Conservation (phyloP, 2,329 filamentous ascomycete species). For the Penicillium sp. region DNA sequence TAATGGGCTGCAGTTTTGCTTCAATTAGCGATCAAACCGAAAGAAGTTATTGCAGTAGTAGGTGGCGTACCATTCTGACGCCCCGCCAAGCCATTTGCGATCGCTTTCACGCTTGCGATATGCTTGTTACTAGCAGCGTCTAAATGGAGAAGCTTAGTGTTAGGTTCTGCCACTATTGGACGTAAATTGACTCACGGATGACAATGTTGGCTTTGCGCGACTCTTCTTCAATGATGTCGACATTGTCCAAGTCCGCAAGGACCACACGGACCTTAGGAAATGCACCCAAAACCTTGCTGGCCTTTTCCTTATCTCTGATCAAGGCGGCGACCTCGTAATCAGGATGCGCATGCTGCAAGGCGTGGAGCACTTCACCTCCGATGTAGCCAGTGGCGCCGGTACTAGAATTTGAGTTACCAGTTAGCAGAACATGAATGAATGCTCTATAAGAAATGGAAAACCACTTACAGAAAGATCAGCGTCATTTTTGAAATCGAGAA, state of each 20-base stretch:
- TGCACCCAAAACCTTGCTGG: conserved; percentile 25
- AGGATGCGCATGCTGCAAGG: conserved; percentile 33
- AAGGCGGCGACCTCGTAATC: conserved; percentile 35
- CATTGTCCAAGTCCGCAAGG: conserved; percentile 31
- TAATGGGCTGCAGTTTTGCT: neutral
- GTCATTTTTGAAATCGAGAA: neutral
- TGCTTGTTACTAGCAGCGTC: conserved; percentile 6
- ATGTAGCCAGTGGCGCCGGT: conserved; percentile 31
- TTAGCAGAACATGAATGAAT: neutral
- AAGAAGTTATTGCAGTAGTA: neutral
- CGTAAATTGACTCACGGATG: neutral
- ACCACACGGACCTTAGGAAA: conserved; percentile 32
- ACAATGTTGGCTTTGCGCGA: conserved; percentile 3
- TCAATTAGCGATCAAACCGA: neutral
- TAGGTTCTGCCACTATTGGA: no score
- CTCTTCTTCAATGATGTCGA: conserved; percentile 15
- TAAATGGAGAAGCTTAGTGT: neutral
- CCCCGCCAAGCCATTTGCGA: conserved; percentile 1
- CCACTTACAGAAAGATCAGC: neutral
- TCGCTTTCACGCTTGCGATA: conserved; percentile 1
- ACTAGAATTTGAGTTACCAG: neutral
- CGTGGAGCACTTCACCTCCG: conserved; percentile 40
- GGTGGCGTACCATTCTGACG: neutral
- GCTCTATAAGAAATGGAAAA: neutral
- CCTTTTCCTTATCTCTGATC: conserved; percentile 17